Evolutionary conservation across 257 asterid species (phyloP).

Genomic region (Salvia hispanica): DNA sequence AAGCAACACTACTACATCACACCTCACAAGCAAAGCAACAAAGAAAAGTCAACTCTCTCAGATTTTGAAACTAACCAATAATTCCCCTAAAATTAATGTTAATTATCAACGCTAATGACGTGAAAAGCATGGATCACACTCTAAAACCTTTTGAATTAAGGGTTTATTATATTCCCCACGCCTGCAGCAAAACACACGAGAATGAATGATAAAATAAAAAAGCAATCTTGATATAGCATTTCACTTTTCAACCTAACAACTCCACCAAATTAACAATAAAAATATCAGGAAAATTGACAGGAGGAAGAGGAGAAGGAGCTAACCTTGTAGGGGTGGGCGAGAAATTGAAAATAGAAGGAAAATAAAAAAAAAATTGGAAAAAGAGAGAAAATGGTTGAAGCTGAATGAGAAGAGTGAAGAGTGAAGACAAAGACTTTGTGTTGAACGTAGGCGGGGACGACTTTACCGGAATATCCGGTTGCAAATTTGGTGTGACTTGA

Average conservation of each 20-base stretch:
- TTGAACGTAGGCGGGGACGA: conserved; percentile 19
- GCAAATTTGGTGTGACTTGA: conserved; percentile 32
- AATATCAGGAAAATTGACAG: background rate
- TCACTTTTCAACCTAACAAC: background rate
- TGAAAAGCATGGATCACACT: conserved; percentile 30
- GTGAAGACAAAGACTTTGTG: background rate
- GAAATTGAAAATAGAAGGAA: no score
- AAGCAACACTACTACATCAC: conserved; percentile 35
- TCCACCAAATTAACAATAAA: background rate
- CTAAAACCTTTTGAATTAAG: background rate
- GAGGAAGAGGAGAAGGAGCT: conserved; percentile 1
- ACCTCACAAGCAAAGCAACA: conserved; percentile 2
- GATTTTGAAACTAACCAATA: background rate
- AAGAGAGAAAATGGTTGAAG: conserved; percentile 14
- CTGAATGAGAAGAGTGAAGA: conserved; percentile 29
- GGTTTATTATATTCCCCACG: conserved; percentile 24
- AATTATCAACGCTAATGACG: no score
- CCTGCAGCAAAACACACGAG: background rate
- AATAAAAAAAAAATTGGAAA: background rate
- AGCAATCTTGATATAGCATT: background rate
- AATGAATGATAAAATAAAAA: background rate
- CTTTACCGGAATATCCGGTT: conserved; percentile 42
- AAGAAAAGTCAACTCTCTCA: conserved; percentile 39
- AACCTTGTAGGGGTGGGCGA: conserved; percentile 34
- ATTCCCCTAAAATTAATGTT: background rate